Conservation (phyloP, 306 rosid species). For the Quercus mongolica region DNA sequence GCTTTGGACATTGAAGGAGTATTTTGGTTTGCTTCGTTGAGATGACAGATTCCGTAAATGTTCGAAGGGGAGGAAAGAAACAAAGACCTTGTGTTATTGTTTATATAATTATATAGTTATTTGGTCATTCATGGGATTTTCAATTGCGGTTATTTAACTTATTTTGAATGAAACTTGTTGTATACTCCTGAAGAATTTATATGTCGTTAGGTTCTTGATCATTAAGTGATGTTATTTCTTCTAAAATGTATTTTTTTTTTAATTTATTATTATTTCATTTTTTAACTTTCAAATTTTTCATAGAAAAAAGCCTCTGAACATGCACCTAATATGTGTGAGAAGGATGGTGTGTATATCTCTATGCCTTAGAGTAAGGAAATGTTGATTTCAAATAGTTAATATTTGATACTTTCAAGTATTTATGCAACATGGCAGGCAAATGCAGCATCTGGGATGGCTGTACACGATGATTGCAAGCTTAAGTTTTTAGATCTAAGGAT, state of each 20-base stretch:
- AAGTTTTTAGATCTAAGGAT: conserved; percentile 45
- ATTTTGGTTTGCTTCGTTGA: neutral
- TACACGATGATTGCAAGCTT: conserved; percentile 51
- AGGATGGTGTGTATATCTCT: neutral
- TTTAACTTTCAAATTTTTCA: no score
- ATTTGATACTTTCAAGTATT: neutral
- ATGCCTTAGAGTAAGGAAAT: neutral
- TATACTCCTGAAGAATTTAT: neutral
- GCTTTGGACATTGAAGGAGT: no score
- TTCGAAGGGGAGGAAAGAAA: neutral
- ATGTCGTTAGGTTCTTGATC: no score
- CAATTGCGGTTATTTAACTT: neutral
- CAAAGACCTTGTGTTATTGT: neutral
- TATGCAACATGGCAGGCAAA: conserved; percentile 30
- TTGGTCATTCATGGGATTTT: neutral
- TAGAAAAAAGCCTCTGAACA: no score
- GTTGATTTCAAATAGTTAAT: neutral
- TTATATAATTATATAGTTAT: neutral
- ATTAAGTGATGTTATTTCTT: no score
- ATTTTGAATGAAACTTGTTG: neutral
- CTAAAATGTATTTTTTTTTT: no score
- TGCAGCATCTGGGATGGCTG: conserved; percentile 55
- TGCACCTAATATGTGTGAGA: no score
- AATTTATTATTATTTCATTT: no score
- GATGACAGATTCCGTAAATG: neutral